Evolutionary conservation across 2,329 filamentous ascomycete species (phyloP), one percentile per base, ranked within the genome.

Genomic region (Corynespora cassiicola): DNA sequence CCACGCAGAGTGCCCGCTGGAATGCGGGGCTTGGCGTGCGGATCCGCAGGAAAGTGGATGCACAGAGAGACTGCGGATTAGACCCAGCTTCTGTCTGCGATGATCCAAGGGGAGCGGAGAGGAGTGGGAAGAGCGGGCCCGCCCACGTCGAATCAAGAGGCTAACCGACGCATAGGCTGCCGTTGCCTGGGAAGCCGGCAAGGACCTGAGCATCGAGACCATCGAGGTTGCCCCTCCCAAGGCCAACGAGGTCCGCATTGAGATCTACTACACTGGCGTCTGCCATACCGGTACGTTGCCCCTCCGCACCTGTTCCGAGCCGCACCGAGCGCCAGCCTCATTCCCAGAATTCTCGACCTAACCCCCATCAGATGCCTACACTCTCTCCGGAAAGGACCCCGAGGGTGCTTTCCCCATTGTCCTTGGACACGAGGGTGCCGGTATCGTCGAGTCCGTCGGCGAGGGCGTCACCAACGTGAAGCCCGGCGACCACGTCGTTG

Each of bases 251-350:
- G 94, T 99, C 66, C 89, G 94, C 62, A 96, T 99, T 67, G 77
- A 97, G 78, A 89, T 97, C 69, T 86, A 92, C 79, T 95, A 96
- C 79, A 99, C 94, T 36, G 94, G 94, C 74, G 94, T 99, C 69
- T 99, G 94, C 79, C 94, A 99, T 77, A 99, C 92, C 69, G 89
- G 89, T 94, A 75, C 25, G 63, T 54, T 23, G 5, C 11, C 18
- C 8, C n/a, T n/a, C n/a, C n/a, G n/a, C n/a, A n/a, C n/a, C n/a
- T n/a, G n/a, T n/a, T n/a, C n/a, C n/a, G n/a, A n/a, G n/a, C n/a
- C n/a, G n/a, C n/a, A n/a, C n/a, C n/a, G n/a, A n/a, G n/a, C n/a
- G n/a, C n/a, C n/a, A n/a, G n/a, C n/a, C n/a, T n/a, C n/a, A n/a
- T n/a, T n/a, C n/a, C n/a, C n/a, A n/a, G n/a, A n/a, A n/a, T 10